Conservation (phyloP, 108 stramenopile genomes). For the Stephanodiscus triporus region DNA sequence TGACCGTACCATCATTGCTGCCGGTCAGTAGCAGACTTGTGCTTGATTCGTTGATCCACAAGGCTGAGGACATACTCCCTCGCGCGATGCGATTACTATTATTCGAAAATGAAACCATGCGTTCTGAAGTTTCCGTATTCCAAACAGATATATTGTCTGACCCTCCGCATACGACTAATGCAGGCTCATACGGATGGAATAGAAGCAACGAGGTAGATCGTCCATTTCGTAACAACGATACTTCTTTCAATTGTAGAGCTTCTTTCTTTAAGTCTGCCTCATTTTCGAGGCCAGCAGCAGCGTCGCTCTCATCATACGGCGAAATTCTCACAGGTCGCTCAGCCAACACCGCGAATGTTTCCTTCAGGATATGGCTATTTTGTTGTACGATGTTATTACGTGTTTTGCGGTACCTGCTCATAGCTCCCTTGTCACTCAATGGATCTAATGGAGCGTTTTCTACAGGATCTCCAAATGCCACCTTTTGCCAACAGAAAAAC, state of each 20-base stretch:
- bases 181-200: conserved; percentile 95
- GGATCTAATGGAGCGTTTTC: conserved; percentile 58
- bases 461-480: conserved; percentile 55
- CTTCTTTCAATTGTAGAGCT: conserved; percentile 73
- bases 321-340: conserved; percentile 43
- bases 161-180: conserved; percentile 83
- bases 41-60: conserved; percentile 91
- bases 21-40: conserved; percentile 87
- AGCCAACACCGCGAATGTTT: conserved; percentile 62
- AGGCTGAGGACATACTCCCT: conserved; percentile 87
- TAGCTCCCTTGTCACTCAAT: conserved; percentile 75
- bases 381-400: conserved; percentile 64
- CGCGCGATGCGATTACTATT: conserved; percentile 63
- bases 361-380: conserved; percentile 52
- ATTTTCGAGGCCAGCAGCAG: conserved; percentile 41
- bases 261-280: conserved; percentile 56
- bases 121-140: conserved; percentile 68
- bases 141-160: conserved; percentile 80
- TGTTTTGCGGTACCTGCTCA: conserved; percentile 63
- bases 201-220: conserved; percentile 79
- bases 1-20: conserved; percentile 91
- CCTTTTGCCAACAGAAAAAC: conserved; percentile 77
- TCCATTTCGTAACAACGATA: conserved; percentile 67
- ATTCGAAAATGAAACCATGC: conserved; percentile 60
- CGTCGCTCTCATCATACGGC: conserved; percentile 47